Percentiles rank a stretch among this genome's conserved stretches.
These are phyloP conservation scores for Epipyxis sp. DNA, from an alignment of 108 stramenopile species.

Conservation along the genomic window DNA sequence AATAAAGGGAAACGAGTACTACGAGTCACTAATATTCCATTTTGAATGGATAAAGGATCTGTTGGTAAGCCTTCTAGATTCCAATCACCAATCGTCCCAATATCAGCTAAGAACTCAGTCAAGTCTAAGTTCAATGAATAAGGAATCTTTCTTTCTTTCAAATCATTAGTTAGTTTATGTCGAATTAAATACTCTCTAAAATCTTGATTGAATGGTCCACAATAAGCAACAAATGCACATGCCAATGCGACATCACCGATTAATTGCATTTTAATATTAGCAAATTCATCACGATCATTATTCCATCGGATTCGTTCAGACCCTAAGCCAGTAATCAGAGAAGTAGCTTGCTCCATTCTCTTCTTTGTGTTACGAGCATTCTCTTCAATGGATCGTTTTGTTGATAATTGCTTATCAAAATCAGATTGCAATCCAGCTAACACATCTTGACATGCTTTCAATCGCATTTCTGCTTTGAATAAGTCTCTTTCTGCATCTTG, in stretches of 20 bases:
- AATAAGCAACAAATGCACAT: conserved; percentile 54
- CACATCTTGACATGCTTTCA: conserved; percentile 40
- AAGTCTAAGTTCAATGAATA: conserved; percentile 32
- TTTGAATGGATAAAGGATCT: conserved; percentile 50
- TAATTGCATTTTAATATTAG: conserved; percentile 43
- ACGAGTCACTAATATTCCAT: conserved; percentile 55
- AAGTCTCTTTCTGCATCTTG: conserved; percentile 44
- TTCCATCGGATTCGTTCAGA: conserved; percentile 53
- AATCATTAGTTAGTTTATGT: conserved; percentile 38
- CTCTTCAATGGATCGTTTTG: conserved; percentile 50
- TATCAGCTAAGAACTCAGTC: conserved; percentile 43
- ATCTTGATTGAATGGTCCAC: conserved; percentile 56
- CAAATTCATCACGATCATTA: conserved; percentile 43
- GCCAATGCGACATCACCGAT: conserved; percentile 53
- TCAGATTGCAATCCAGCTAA: conserved; percentile 39
- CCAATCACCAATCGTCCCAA: conserved; percentile 51
- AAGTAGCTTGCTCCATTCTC: conserved; percentile 52
- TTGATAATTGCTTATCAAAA: conserved; percentile 52
- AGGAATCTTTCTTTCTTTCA: conserved; percentile 38
- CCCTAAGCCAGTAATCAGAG: conserved; percentile 48
- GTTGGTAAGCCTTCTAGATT: conserved; percentile 46
- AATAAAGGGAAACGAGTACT: conserved; percentile 48
- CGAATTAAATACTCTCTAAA: conserved; percentile 44
- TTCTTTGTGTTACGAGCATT: conserved; percentile 28
- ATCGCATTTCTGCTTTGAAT: conserved; percentile 43